These are phyloP conservation scores for Colletotrichum cereale DNA, from an alignment of 2,329 filamentous ascomycete species.

Conservation along the genomic window DNA sequence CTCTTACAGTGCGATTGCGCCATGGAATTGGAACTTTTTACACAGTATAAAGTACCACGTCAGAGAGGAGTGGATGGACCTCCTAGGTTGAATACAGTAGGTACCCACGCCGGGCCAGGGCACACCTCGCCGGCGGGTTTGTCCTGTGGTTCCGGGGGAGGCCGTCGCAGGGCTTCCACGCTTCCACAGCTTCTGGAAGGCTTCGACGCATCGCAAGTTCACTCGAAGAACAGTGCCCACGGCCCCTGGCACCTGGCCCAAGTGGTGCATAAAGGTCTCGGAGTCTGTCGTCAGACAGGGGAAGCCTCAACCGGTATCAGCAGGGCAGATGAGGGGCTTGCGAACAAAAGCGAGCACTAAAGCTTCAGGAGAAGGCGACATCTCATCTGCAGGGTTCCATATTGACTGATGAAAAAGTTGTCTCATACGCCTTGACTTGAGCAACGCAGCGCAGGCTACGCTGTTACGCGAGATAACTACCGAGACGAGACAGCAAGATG, in stretches of 20 bases:
- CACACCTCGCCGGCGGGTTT: conserved; percentile 11
- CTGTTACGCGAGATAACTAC: conserved; percentile 31
- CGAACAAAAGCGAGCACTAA: conserved; percentile 14
- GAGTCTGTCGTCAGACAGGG: conserved; percentile 14
- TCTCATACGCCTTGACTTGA: conserved; percentile 31
- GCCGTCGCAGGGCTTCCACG: conserved; percentile 27
- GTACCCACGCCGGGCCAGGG: conserved; percentile 17
- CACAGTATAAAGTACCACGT: conserved; percentile 25
- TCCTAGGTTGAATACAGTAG: background rate
- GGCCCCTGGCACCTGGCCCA: conserved; percentile 23
- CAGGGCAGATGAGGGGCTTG: conserved; percentile 6
- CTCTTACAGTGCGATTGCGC: conserved; percentile 12
- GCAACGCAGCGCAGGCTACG: conserved; percentile 19
- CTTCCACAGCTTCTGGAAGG: conserved; percentile 39
- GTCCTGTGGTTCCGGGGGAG: conserved; percentile 17
- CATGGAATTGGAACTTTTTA: background rate
- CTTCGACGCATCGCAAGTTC: conserved; percentile 30
- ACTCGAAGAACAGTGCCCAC: conserved; percentile 26
- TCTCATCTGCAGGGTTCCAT: conserved; percentile 26
- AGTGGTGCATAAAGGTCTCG: conserved; percentile 35
- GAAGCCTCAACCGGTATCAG: conserved; percentile 13
- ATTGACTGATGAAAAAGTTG: conserved; percentile 28
- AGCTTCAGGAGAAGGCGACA: conserved; percentile 3
- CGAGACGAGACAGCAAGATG: conserved; percentile 29
- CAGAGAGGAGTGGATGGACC: conserved; percentile 1